phyloP scores from a whole-genome alignment of 1,284 basidiomycete species.

The Pseudomicrostroma phylloplanum region DNA sequence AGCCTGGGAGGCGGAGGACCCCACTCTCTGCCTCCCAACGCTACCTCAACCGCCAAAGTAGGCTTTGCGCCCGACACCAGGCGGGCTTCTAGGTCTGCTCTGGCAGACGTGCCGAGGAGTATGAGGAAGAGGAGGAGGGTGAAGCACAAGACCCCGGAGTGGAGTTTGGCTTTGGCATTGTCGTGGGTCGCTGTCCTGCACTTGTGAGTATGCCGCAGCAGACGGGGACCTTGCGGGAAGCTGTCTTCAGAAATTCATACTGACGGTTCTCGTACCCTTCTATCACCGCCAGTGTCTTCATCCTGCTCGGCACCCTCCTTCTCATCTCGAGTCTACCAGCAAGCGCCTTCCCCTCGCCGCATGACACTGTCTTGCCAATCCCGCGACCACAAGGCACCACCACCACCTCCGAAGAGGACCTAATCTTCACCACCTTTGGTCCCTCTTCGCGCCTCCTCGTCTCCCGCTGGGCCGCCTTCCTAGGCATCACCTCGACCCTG shows the following conservation, averaged over 20 bases:
- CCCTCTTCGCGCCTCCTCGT: constrained; percentile 36
- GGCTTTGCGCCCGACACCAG: neutral
- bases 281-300: constrained; percentile 13
- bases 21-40: neutral
- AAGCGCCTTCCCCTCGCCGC: constrained; percentile 23
- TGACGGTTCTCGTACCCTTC: neutral
- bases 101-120: constrained; percentile 21
- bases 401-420: neutral
- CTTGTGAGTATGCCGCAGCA: constrained; percentile 58
- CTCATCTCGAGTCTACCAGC: constrained; percentile 18
- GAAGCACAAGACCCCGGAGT: constrained; percentile 58
- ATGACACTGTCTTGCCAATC: neutral
- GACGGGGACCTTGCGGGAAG: neutral
- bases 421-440: constrained; percentile 6
- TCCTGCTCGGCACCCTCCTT: constrained; percentile 19
- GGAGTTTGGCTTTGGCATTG: constrained; percentile 68
- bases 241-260: neutral
- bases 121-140: constrained; percentile 13
- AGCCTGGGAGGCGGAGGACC: neutral
- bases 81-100: constrained; percentile 8
- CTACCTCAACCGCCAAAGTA: neutral
- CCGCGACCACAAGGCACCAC: neutral
- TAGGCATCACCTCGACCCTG: constrained; percentile 72
- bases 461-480: constrained; percentile 69
- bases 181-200: constrained; percentile 68